Conservation (phyloP, 345 rosid genomes). For the Brassica carinata region DNA sequence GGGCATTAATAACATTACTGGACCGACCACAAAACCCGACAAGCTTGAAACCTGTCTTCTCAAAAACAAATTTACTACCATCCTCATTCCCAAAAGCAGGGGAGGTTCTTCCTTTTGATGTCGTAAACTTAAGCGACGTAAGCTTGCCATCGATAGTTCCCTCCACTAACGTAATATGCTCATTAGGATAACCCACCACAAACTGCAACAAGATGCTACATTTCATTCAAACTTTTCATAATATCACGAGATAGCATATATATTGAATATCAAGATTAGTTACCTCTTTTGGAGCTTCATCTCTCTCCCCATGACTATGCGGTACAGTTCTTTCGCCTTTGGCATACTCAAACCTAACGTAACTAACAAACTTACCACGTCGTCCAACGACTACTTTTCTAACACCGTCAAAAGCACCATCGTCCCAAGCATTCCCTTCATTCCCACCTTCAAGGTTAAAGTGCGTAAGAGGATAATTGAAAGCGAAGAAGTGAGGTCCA, state of each 20-base stretch:
- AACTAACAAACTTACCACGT: conserved; percentile 15
- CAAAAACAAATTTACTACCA: conserved; percentile 32
- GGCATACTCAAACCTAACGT: conserved; percentile 34
- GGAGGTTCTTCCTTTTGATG: conserved; percentile 36
- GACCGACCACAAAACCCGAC: conserved; percentile 35
- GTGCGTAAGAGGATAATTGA: conserved; percentile 23
- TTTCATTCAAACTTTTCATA: not conserved
- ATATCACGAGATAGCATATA: not conserved
- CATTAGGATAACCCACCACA: conserved; percentile 35
- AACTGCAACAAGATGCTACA: conserved; percentile 8
- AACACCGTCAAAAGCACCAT: conserved; percentile 37
- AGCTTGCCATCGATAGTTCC: conserved; percentile 31
- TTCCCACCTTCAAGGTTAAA: conserved; percentile 27
- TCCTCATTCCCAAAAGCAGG: conserved; percentile 27
- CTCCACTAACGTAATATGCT: conserved; percentile 31
- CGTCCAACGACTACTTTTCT: conserved; percentile 24
- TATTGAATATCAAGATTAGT: not conserved
- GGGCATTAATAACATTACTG: conserved; percentile 13
- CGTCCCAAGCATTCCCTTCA: conserved; percentile 36
- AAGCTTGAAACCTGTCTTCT: conserved; percentile 29
- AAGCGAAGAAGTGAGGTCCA: conserved; percentile 31
- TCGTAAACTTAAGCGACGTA: conserved; percentile 24
- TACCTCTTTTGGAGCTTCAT: conserved; percentile 20
- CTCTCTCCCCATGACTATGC: conserved; percentile 32
- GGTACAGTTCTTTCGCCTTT: conserved; percentile 24